phyloP scores from a whole-genome alignment of 1,139 yeast species.

The Pichia sp. region DNA sequence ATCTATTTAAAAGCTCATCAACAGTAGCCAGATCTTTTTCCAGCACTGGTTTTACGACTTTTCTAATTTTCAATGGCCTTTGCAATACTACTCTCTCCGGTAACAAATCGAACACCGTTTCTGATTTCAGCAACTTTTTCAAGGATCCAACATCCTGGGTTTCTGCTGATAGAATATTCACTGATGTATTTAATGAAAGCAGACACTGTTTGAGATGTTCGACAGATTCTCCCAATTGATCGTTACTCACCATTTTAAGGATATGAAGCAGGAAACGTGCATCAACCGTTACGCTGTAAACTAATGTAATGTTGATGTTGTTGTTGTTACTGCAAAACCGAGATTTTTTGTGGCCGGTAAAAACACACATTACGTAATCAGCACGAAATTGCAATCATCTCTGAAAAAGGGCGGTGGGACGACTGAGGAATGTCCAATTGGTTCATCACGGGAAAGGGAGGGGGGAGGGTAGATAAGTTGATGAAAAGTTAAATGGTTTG shows the following conservation, averaged over 20 bases:
- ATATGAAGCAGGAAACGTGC: too few species aligned
- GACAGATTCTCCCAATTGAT: constrained; percentile 8
- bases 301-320: too few species aligned
- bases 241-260: not conserved
- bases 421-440: too few species aligned
- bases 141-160: constrained; percentile 4
- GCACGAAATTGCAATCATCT: too few species aligned
- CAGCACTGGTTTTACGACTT: constrained; percentile 17
- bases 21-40: constrained; percentile 13
- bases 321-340: too few species aligned
- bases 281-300: too few species aligned
- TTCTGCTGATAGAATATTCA: not conserved
- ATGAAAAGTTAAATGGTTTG: too few species aligned
- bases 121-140: constrained; percentile 6
- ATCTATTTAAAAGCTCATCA: constrained; percentile 11
- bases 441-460: too few species aligned
- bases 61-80: constrained; percentile 14
- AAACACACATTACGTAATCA: too few species aligned
- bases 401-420: too few species aligned
- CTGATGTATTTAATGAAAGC: constrained; percentile 2
- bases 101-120: constrained; percentile 20
- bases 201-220: constrained; percentile 3
- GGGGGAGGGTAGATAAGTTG: too few species aligned
- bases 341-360: too few species aligned
- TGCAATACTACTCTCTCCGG: constrained; percentile 19